Conservation (phyloP, 2,329 filamentous ascomycete species). For the Aspergillus clavatus region DNA sequence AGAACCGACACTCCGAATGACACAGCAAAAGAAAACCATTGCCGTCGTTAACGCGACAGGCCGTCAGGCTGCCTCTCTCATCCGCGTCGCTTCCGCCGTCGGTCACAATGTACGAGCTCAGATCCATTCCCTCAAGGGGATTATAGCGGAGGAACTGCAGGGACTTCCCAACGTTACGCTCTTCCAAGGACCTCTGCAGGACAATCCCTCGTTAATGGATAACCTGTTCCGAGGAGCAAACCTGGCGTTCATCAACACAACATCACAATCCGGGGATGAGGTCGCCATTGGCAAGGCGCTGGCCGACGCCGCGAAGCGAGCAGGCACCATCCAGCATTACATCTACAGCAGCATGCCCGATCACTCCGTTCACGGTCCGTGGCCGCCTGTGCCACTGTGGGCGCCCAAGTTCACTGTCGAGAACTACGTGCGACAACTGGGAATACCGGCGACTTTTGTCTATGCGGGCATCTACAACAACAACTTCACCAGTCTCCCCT, state of each 20-base stretch:
- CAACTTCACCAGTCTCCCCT: slow-evolving; percentile 90
- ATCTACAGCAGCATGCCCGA: slow-evolving; percentile 98
- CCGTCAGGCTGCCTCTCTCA: slow-evolving; percentile 90
- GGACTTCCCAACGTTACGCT: slow-evolving; percentile 76
- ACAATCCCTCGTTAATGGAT: slow-evolving; percentile 68
- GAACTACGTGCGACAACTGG: slow-evolving; percentile 78
- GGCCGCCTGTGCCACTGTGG: slow-evolving; percentile 87
- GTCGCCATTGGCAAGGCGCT: slow-evolving; percentile 80
- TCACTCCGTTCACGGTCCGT: slow-evolving; percentile 74
- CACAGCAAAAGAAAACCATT: slow-evolving; percentile 65
- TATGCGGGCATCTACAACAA: slow-evolving; percentile 99
- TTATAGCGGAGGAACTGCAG: slow-evolving; percentile 82
- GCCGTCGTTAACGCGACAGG: slow-evolving; percentile 95
- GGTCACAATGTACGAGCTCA: slow-evolving; percentile 92
- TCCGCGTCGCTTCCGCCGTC: slow-evolving; percentile 87
- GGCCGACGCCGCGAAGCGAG: slow-evolving; percentile 81
- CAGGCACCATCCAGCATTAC: slow-evolving; percentile 75
- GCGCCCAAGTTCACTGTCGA: slow-evolving; percentile 88
- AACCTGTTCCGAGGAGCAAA: slow-evolving; percentile 79
- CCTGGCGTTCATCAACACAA: slow-evolving; percentile 95
- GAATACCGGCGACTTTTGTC: slow-evolving; percentile 82
- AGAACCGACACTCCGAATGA: slow-evolving; percentile 31
- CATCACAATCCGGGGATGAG: slow-evolving; percentile 86
- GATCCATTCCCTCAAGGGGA: slow-evolving; percentile 77
- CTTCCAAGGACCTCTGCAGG: slow-evolving; percentile 60